A percentile compares a stretch with the other conserved stretches of the same genome.
Conservation (phyloP, 129 eudicot genomes). For the Cynara cardunculus region DNA sequence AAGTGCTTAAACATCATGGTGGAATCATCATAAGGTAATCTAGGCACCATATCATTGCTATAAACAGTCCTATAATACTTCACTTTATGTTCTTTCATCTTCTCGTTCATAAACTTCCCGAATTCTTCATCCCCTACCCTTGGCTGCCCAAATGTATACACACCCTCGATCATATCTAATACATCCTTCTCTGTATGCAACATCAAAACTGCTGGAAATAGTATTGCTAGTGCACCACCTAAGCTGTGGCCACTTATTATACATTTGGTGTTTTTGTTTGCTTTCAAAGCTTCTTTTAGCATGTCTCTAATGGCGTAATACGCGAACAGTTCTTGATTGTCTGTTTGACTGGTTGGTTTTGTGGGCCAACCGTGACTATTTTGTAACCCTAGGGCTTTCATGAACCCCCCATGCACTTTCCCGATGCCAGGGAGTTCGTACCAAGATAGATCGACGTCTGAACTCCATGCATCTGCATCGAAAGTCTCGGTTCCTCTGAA, state of each 20-base stretch:
- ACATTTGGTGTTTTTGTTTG: constrained; percentile 31
- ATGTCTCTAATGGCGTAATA: constrained; percentile 36
- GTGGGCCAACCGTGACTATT: constrained; percentile 22
- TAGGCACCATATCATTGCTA: constrained; percentile 45
- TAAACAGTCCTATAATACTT: constrained; percentile 46
- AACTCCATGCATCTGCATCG: constrained; percentile 46
- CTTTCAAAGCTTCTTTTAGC: constrained; percentile 21
- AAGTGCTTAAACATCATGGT: constrained; percentile 48
- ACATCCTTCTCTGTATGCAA: constrained; percentile 31
- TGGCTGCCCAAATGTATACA: constrained; percentile 62
- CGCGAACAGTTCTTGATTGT: constrained; percentile 28
- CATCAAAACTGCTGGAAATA: constrained; percentile 44
- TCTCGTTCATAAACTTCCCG: constrained; percentile 26
- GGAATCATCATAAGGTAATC: constrained; percentile 43
- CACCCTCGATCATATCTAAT: constrained; percentile 40
- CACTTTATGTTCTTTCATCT: background rate
- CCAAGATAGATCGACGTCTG: constrained; percentile 62
- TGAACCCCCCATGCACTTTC: constrained; percentile 41
- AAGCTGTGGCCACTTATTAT: constrained; percentile 55
- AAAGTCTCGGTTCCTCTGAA: constrained; percentile 66
- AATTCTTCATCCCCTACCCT: constrained; percentile 49
- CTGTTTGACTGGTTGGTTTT: constrained; percentile 7
- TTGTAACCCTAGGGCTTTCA: constrained; percentile 44
- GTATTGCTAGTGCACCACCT: constrained; percentile 50
- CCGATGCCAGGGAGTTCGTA: constrained; percentile 49